These are phyloP conservation scores for Nemania abortiva DNA, from an alignment of 2,329 filamentous ascomycete genomes.

Conservation along the genomic window DNA sequence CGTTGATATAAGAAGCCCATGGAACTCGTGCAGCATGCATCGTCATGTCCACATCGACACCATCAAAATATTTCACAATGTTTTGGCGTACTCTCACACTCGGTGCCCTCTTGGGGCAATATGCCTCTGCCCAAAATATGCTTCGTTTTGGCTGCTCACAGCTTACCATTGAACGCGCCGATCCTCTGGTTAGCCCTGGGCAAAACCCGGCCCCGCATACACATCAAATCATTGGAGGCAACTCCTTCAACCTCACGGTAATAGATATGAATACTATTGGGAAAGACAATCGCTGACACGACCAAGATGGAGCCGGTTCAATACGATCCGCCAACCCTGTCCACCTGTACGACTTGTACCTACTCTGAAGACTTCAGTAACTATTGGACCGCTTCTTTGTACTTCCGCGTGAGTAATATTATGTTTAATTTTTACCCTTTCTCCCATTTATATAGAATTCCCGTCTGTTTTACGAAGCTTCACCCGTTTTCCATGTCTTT, in stretches of 20 bases:
- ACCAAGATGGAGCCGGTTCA: not conserved
- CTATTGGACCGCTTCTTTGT: slow-evolving; percentile 52
- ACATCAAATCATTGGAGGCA: slow-evolving; percentile 50
- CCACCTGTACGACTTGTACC: slow-evolving; percentile 42
- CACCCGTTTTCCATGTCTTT: too few species aligned
- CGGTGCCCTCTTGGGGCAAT: not conserved
- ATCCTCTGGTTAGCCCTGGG: slow-evolving; percentile 48
- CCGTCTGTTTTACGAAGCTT: too few species aligned
- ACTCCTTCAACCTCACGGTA: slow-evolving; percentile 41
- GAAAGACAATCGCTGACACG: not conserved
- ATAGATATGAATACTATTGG: not conserved
- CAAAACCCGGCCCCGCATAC: slow-evolving; percentile 47
- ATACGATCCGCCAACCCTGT: slow-evolving; percentile 20
- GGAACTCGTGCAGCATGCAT: not conserved
- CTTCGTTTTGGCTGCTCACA: slow-evolving; percentile 53
- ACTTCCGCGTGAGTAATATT: too few species aligned
- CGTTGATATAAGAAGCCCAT: not conserved
- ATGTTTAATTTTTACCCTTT: too few species aligned
- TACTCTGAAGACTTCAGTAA: slow-evolving; percentile 48
- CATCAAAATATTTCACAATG: not conserved
- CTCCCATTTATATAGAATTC: too few species aligned
- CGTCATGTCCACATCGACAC: not conserved
- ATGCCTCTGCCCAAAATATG: slow-evolving; percentile 48
- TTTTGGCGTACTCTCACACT: not conserved
- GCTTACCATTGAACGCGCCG: slow-evolving; percentile 51